Conservation (phyloP, 2,329 filamentous ascomycete species). For the Seiridium unicorne region DNA sequence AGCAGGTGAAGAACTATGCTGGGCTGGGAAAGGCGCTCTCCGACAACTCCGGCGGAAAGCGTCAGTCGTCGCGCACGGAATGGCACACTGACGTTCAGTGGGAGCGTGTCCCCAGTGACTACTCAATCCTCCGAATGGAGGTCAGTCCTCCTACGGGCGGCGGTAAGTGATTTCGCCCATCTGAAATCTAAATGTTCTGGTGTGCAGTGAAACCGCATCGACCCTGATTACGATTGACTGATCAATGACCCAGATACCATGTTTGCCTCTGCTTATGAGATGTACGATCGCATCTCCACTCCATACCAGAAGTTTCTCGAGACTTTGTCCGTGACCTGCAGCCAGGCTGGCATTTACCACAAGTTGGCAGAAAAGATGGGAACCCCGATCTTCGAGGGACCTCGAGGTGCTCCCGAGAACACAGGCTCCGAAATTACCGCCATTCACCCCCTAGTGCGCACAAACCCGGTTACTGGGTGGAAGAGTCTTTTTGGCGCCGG, state of each 20-base stretch:
- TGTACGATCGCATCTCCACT: constrained; percentile 46
- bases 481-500: constrained; percentile 41
- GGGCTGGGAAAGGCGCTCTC: background rate
- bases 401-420: constrained; percentile 36
- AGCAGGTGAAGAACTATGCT: background rate
- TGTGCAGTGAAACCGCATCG: too few species aligned
- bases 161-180: background rate
- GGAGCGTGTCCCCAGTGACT: background rate
- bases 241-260: constrained; percentile 33
- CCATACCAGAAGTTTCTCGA: constrained; percentile 48
- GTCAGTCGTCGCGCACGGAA: background rate
- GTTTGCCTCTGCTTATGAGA: constrained; percentile 41
- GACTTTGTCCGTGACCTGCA: constrained; percentile 40
- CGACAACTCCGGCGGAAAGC: too few species aligned
- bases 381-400: background rate
- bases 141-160: background rate
- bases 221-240: background rate
- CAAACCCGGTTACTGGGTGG: constrained; percentile 64
- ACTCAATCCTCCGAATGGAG: background rate
- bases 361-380: background rate
- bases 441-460: constrained; percentile 55
- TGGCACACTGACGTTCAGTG: background rate
- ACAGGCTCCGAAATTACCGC: constrained; percentile 44
- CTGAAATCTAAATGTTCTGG: too few species aligned
- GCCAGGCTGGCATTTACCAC: constrained; percentile 20